A percentile compares a stretch with the other conserved stretches of the same genome.
Evolutionary conservation across 768 basidiomycete genomes (phyloP).

Genomic region (Agaricus bisporus): DNA sequence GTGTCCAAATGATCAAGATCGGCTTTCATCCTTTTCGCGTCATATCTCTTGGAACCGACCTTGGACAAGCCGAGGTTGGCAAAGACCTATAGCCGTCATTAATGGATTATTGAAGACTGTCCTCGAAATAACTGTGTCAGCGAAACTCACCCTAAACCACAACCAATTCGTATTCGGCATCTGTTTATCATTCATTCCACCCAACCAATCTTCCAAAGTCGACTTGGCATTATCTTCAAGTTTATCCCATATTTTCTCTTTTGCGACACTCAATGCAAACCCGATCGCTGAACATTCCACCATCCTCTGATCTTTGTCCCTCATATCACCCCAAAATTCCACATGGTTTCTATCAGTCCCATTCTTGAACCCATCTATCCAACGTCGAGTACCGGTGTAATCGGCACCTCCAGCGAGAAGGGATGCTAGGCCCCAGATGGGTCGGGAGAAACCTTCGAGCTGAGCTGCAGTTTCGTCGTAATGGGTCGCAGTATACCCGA

Average conservation of each 20-base stretch:
- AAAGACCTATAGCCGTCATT: conserved; percentile 42
- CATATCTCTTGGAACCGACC: conserved; percentile 51
- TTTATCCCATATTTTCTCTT: conserved; percentile 59
- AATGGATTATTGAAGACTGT: neutral
- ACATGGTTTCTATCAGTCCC: conserved; percentile 61
- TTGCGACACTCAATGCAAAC: conserved; percentile 61
- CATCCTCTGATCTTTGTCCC: conserved; percentile 75
- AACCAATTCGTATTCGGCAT: conserved; percentile 86
- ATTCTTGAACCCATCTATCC: conserved; percentile 59
- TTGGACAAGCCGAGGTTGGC: conserved; percentile 67
- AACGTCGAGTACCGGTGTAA: conserved; percentile 53
- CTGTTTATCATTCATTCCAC: conserved; percentile 74
- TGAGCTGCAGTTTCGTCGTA: conserved; percentile 69
- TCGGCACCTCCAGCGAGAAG: conserved; percentile 58
- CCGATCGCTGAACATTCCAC: conserved; percentile 77
- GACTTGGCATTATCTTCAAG: conserved; percentile 46
- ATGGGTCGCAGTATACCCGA: conserved; percentile 66
- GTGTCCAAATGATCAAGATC: conserved; percentile 74
- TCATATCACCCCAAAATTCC: conserved; percentile 76
- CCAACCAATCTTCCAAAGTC: conserved; percentile 61
- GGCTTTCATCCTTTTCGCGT: conserved; percentile 58
- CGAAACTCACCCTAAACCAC: conserved; percentile 60
- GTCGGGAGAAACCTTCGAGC: conserved; percentile 71
- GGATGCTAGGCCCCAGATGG: conserved; percentile 69
- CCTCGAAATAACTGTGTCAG: neutral